Base-by-base conservation (phyloP, 2,329 filamentous ascomycete species). In the Drechslerella coelobrocha region DNA sequence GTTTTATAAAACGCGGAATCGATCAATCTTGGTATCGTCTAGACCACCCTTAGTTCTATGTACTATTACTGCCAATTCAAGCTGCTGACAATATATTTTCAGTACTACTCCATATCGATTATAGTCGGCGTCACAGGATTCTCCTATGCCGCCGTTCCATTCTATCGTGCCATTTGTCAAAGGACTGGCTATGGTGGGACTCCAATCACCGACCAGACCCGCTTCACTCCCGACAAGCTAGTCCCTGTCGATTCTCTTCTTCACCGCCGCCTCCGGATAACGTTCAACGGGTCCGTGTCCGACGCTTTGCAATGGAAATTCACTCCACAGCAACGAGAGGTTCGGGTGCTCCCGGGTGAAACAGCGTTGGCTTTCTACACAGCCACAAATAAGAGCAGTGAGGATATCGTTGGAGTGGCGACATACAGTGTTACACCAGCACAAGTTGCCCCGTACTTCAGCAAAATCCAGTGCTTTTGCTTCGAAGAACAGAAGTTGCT, bases 401-500 rank as follows among this genome's bases (percentile, higher is more conserved):
- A 89, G 73, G 95, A 99, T 81, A 97, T 99, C 76, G 97, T 99
- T 77, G 94, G 94, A 51, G 92, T 99, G 45, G 94, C 94, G 9
- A 99, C 94, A 6, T 99, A 99, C 81, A 96, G 91, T 77, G 95
- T 99, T 27, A 97, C 93, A 1, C 94, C 94, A 0, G 94, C 87
- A 2, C 94, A 99, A 81, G 92, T 96, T 47, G 93, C 94, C 45
- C 92, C 91, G 0, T 99, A 99, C 79, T 99, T 99, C 78, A 95
- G 90, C 85, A 99, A 99, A 84, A 99, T 99, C 48, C 94, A 99
- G 80, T 99, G 94, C 78, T 99, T 99, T 80, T 99, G 94, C 80
- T 99, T 99, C 77, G 94, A 99, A 92, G 76, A 84, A 79, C 94
- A 99, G 83, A 85, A 95, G 72, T 80, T 99, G 74, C 93, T 94